A percentile compares a stretch with the other conserved stretches of the same genome.
phyloP scores from a whole-genome alignment of 1,284 basidiomycete species.

The Schizophyllum amplum region DNA sequence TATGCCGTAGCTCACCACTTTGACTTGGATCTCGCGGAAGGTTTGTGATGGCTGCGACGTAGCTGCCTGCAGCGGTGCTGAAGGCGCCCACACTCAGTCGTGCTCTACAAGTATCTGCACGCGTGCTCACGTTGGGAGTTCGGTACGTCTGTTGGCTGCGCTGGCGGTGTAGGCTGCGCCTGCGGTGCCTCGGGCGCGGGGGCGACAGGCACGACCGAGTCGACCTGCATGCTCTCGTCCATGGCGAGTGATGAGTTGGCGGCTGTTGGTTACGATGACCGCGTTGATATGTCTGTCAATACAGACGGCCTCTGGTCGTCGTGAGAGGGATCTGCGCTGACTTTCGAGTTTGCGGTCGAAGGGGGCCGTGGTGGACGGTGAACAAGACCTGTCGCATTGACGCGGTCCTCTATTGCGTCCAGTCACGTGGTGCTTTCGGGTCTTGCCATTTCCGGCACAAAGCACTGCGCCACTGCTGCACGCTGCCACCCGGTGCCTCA shows the following conservation, averaged over 20 bases:
- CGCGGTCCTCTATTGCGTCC: neutral
- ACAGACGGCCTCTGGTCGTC: no score
- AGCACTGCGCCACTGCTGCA: neutral
- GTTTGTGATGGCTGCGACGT: constrained; percentile 11
- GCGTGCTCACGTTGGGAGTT: neutral
- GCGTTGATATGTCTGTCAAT: no score
- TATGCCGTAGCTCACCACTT: constrained; percentile 32
- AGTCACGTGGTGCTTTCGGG: neutral
- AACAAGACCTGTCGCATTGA: neutral
- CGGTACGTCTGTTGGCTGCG: neutral
- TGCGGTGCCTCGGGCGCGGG: neutral
- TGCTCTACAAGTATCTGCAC: neutral
- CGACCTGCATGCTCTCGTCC: constrained; percentile 18
- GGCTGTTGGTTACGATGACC: no score
- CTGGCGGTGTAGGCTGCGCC: neutral
- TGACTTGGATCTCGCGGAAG: constrained; percentile 70
- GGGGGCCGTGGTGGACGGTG: neutral
- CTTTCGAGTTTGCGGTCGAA: no score
- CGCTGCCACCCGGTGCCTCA: no score
- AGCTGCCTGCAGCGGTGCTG: neutral
- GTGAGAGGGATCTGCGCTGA: no score
- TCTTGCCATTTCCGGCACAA: neutral
- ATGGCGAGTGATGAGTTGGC: no score
- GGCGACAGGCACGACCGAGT: neutral
- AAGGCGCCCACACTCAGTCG: neutral